These are phyloP conservation scores for Dacryopinax primogenitus DNA, from an alignment of 768 basidiomycete genomes.

Conservation along the genomic window DNA sequence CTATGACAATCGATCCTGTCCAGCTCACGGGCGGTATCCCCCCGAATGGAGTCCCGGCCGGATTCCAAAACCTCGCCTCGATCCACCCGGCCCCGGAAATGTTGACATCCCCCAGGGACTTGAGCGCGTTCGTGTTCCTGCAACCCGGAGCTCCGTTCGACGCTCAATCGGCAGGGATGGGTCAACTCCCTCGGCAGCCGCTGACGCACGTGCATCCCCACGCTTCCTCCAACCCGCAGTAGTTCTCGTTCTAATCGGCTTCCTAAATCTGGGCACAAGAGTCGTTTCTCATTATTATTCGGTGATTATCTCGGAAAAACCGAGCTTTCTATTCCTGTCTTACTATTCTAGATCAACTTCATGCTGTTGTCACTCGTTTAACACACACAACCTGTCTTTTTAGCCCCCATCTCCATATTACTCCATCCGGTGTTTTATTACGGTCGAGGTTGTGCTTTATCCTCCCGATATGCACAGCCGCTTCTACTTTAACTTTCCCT, in stretches of 20 bases:
- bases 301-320: not conserved
- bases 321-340: not conserved
- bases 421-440: not conserved
- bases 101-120: not conserved
- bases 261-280: not conserved
- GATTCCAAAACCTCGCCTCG: not conserved
- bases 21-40: not conserved
- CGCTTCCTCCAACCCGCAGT: not conserved
- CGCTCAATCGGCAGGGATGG: not conserved
- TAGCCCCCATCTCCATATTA: not conserved
- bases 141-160: not conserved
- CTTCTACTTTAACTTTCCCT: not conserved
- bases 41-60: not conserved
- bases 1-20: not conserved
- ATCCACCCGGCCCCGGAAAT: not conserved
- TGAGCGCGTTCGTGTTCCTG: conserved; percentile 2
- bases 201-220: not conserved
- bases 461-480: not conserved
- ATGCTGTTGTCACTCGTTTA: conserved; percentile 4
- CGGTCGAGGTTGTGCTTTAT: conserved; percentile 5
- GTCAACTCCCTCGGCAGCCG: not conserved
- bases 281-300: conserved; percentile 1
- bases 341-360: not conserved
- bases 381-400: not conserved
- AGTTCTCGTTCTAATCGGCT: not conserved